phyloP scores from a whole-genome alignment of 2,329 filamentous ascomycete genomes.

The Pestalotiopsis sp. region DNA sequence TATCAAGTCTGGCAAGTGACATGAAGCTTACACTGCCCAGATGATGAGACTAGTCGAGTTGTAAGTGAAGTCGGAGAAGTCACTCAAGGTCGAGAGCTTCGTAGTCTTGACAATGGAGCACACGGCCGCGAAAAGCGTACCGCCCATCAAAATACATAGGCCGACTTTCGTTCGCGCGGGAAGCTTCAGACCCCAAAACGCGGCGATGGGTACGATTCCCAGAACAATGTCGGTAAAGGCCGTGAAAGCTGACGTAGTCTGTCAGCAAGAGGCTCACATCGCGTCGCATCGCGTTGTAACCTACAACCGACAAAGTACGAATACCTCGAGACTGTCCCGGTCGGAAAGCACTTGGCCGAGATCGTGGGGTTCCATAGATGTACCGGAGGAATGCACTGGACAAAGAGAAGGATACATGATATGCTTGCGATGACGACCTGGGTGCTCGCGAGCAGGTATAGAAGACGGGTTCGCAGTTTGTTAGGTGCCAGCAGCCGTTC shows the following conservation, averaged over 20 bases:
- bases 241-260: conserved; percentile 7
- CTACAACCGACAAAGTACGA: conserved; percentile 12
- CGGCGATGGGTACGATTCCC: conserved; percentile 11
- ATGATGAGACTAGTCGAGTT: conserved; percentile 8
- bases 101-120: conserved; percentile 13
- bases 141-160: conserved; percentile 13
- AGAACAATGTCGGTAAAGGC: conserved; percentile 14
- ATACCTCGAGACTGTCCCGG: conserved; percentile 4
- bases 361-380: conserved; percentile 13
- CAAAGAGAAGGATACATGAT: conserved; percentile 10
- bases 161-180: conserved; percentile 8
- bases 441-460: conserved; percentile 5
- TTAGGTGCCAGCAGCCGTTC: conserved; percentile 2
- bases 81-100: conserved; percentile 6
- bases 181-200: conserved; percentile 12
- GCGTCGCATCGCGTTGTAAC: not conserved
- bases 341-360: conserved; percentile 5
- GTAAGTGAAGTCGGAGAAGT: conserved; percentile 12
- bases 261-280: not conserved
- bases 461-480: conserved; percentile 2
- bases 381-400: conserved; percentile 11
- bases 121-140: conserved; percentile 12
- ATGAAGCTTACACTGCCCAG: conserved; percentile 11
- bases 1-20: not conserved
- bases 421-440: conserved; percentile 10